Evolutionary conservation across 2,329 filamentous ascomycete genomes (phyloP).

Genomic region (Fusarium subglutinans): DNA sequence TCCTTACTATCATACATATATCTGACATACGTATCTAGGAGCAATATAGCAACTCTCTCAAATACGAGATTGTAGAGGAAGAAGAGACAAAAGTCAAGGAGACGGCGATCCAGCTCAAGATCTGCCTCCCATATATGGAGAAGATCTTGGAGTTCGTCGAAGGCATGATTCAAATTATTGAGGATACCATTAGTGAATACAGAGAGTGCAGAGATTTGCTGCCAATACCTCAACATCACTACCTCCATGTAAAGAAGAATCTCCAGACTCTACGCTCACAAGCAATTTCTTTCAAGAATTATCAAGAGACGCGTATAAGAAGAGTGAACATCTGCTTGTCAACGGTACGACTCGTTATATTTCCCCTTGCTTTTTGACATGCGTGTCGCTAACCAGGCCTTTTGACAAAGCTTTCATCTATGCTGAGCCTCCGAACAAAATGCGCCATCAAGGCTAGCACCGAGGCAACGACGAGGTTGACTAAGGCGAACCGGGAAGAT

Average conservation of each 20-base stretch:
- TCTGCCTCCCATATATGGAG: not conserved
- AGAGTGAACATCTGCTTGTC: not conserved
- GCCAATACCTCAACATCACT: not conserved
- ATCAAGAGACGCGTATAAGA: not conserved
- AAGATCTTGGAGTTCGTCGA: not conserved
- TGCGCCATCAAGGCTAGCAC: not conserved
- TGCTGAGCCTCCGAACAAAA: not conserved
- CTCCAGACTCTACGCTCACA: not conserved
- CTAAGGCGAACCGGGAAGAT: not conserved
- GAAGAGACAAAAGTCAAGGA: not conserved
- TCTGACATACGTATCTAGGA: no score
- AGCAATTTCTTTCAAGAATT: not conserved
- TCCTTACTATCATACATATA: no score
- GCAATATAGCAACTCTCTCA: not conserved
- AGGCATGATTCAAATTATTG: not conserved
- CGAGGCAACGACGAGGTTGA: not conserved
- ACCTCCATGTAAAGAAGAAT: not conserved
- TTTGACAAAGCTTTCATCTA: not conserved
- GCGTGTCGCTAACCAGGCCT: no score
- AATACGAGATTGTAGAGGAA: no score
- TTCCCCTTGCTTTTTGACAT: no score
- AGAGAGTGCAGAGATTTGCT: not conserved
- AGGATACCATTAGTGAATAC: not conserved
- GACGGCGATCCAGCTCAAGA: not conserved
- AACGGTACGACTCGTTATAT: not conserved